Percentiles rank a stretch among this genome's conserved stretches.
Conservation (phyloP, 495 filamentous ascomycete species). For the Podospora pseudopauciseta region DNA sequence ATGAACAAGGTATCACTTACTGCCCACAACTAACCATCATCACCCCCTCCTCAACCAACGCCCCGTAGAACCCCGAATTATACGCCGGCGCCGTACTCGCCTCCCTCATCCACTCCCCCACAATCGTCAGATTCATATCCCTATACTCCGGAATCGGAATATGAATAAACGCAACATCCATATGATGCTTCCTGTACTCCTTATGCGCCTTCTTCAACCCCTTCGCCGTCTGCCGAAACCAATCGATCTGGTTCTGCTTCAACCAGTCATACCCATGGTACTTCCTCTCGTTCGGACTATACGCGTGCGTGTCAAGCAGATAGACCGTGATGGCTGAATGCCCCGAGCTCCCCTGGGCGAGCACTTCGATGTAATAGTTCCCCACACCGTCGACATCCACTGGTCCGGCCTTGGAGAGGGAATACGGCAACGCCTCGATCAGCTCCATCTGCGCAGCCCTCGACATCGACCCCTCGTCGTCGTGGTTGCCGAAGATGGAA, state of each 20-base stretch:
- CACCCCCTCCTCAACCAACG: constrained; percentile 77
- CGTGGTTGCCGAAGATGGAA: constrained; percentile 94
- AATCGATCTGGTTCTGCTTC: constrained; percentile 87
- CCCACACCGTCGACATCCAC: constrained; percentile 82
- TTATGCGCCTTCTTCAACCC: constrained; percentile 64
- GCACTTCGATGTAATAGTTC: constrained; percentile 90
- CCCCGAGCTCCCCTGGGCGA: constrained; percentile 68
- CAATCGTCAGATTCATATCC: constrained; percentile 41
- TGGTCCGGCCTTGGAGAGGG: constrained; percentile 76
- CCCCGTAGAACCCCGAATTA: constrained; percentile 85
- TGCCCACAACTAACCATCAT: constrained; percentile 88
- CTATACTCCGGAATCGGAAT: constrained; percentile 92
- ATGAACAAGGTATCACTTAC: constrained; percentile 45
- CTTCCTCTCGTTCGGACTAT: constrained; percentile 83
- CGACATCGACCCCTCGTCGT: constrained; percentile 82
- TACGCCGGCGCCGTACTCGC: constrained; percentile 77
- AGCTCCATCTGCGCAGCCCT: constrained; percentile 77
- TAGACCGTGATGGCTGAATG: constrained; percentile 92
- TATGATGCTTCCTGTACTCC: constrained; percentile 85
- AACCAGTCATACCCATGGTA: constrained; percentile 93
- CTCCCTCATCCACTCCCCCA: constrained; percentile 66
- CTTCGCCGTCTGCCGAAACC: constrained; percentile 78
- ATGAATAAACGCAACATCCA: constrained; percentile 96
- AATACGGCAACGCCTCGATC: constrained; percentile 82
- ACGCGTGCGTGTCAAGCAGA: constrained; percentile 87